phyloP scores from a whole-genome alignment of 2,329 filamentous ascomycete species.

The Botrytis elliptica region DNA sequence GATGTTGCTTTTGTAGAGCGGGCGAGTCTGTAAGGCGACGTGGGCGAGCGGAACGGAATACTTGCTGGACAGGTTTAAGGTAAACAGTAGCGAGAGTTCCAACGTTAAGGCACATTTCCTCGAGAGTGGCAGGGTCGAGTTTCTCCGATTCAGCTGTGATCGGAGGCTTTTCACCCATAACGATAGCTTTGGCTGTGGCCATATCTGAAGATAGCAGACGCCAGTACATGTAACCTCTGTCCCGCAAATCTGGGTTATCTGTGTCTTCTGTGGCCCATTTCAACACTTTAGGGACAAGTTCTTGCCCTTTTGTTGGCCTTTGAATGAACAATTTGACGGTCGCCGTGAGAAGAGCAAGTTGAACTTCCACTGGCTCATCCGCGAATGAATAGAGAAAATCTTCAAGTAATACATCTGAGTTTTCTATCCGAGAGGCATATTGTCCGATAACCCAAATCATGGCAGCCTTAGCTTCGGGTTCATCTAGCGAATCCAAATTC shows the following conservation, averaged over 20 bases:
- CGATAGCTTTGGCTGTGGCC: slow-evolving; percentile 77
- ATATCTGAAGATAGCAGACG: slow-evolving; percentile 91
- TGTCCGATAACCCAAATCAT: slow-evolving; percentile 99
- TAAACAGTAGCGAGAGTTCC: slow-evolving; percentile 96
- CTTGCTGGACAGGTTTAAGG: slow-evolving; percentile 94
- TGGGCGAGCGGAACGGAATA: slow-evolving; percentile 86
- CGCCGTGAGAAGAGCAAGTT: slow-evolving; percentile 88
- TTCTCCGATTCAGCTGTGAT: slow-evolving; percentile 97
- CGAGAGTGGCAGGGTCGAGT: slow-evolving; percentile 83
- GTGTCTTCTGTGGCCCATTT: slow-evolving; percentile 99
- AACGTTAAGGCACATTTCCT: slow-evolving; percentile 96
- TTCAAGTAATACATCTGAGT: slow-evolving; percentile 88
- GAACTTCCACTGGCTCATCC: slow-evolving; percentile 93
- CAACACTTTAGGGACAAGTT: slow-evolving; percentile 88
- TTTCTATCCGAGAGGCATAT: slow-evolving; percentile 96
- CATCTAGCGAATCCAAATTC: slow-evolving; percentile 92
- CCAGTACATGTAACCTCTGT: slow-evolving; percentile 99
- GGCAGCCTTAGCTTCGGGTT: slow-evolving; percentile 95
- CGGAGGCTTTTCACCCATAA: slow-evolving; percentile 96
- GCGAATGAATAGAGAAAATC: slow-evolving; percentile 93
- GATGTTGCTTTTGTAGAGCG: slow-evolving; percentile 72
- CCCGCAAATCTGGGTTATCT: slow-evolving; percentile 95
- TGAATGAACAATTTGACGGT: slow-evolving; percentile 99
- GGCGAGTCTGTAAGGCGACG: slow-evolving; percentile 78
- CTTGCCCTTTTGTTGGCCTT: slow-evolving; percentile 88